A percentile compares a stretch with the other conserved stretches of the same genome.
Conservation (phyloP, 179 eudicot genomes). For the Carnegiea gigantea region DNA sequence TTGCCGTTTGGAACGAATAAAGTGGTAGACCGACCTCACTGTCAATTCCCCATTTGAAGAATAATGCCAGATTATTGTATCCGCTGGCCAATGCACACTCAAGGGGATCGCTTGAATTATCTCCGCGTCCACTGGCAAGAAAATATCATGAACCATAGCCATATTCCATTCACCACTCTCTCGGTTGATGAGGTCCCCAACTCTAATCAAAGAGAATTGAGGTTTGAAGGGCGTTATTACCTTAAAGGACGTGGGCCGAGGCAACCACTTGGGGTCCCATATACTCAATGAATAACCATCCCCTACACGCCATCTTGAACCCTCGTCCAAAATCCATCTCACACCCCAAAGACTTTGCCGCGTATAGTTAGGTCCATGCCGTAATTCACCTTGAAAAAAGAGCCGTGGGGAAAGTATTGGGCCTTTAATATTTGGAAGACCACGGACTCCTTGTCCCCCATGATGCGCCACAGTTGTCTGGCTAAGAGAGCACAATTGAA, state of each 20-base stretch:
- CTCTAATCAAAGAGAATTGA: neutral
- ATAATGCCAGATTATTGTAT: neutral
- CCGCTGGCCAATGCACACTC: neutral
- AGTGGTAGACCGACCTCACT: neutral
- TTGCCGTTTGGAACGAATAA: too few species aligned
- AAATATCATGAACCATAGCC: too few species aligned
- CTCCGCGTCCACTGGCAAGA: neutral
- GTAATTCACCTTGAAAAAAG: accelerated
- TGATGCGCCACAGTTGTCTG: neutral
- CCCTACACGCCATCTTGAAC: neutral
- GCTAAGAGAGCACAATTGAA: neutral
- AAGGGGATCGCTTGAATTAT: neutral
- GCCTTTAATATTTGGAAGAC: neutral
- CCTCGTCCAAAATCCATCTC: neutral
- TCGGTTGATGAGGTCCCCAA: neutral
- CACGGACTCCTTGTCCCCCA: neutral
- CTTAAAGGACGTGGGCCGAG: neutral
- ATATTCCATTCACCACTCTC: neutral
- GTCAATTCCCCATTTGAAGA: neutral
- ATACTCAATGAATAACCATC: neutral
- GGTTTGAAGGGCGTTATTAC: neutral
- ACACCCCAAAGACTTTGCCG: neutral
- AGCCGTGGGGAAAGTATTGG: neutral
- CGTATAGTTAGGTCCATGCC: too few species aligned
- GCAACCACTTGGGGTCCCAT: neutral